Percentiles rank a stretch among this genome's conserved stretches.
phyloP scores from a whole-genome alignment of 371 early-diverging fungal genomes.

The Entomophthora muscae region DNA sequence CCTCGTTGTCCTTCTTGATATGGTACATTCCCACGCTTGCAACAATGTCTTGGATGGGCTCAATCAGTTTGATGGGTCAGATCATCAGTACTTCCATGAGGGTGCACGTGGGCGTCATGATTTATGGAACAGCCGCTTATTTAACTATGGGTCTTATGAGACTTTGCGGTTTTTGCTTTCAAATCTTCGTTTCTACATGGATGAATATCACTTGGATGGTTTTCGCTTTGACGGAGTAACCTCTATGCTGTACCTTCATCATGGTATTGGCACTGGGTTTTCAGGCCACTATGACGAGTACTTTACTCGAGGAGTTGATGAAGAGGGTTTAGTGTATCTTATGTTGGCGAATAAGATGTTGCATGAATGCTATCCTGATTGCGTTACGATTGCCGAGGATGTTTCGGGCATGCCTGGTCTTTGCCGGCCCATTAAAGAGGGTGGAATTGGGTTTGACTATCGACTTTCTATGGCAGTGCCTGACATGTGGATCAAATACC shows the following conservation, averaged over 20 bases:
- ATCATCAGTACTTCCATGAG: slow-evolving; percentile 88
- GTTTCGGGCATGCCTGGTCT: slow-evolving; percentile 97
- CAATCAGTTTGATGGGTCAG: slow-evolving; percentile 88
- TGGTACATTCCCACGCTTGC: slow-evolving; percentile 94
- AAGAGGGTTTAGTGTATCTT: slow-evolving; percentile 73
- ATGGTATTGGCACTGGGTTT: slow-evolving; percentile 87
- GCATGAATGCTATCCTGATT: slow-evolving; percentile 54
- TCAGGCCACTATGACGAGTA: slow-evolving; percentile 87
- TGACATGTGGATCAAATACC: slow-evolving; percentile 95
- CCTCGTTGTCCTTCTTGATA: slow-evolving; percentile 74
- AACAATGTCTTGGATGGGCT: slow-evolving; percentile 89
- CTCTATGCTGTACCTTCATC: slow-evolving; percentile 86
- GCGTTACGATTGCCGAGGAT: slow-evolving; percentile 88
- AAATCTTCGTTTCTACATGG: slow-evolving; percentile 82
- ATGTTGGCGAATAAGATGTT: slow-evolving; percentile 80
- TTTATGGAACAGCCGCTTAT: slow-evolving; percentile 83
- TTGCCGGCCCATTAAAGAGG: slow-evolving; percentile 74
- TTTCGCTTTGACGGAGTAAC: slow-evolving; percentile 97
- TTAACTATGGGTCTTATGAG: slow-evolving; percentile 84
- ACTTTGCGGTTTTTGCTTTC: slow-evolving; percentile 81
- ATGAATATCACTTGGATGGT: slow-evolving; percentile 84
- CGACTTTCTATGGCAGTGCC: slow-evolving; percentile 95
- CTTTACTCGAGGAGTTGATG: slow-evolving; percentile 68
- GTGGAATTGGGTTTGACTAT: slow-evolving; percentile 93
- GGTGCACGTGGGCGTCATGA: slow-evolving; percentile 74